Conservation (phyloP, 495 filamentous ascomycete genomes). For the Tricharina praecox region DNA sequence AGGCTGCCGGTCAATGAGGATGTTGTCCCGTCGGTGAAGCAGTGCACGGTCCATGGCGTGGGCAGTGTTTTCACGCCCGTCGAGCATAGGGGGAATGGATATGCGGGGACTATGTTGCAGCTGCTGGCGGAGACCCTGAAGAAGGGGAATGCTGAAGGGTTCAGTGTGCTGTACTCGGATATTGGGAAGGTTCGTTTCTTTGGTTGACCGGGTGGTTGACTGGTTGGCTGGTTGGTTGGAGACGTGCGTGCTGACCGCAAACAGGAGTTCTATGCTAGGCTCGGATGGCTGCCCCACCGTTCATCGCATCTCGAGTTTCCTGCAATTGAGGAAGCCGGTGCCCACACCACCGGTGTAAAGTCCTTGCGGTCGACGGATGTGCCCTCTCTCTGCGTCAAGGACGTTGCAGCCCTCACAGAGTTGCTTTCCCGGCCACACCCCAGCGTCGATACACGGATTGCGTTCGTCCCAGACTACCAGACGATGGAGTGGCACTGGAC, state of each 20-base stretch:
- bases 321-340: constrained; percentile 21
- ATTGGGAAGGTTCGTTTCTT: constrained; percentile 53
- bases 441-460: constrained; percentile 35
- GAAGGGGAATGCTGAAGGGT: constrained; percentile 32
- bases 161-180: constrained; percentile 65
- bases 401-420: constrained; percentile 25
- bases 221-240: no score
- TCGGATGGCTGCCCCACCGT: constrained; percentile 61
- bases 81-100: constrained; percentile 55
- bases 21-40: constrained; percentile 34
- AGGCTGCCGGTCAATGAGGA: constrained; percentile 16
- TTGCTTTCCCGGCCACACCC: neutral
- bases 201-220: no score
- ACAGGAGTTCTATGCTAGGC: constrained; percentile 58
- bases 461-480: constrained; percentile 55
- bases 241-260: neutral
- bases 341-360: constrained; percentile 20
- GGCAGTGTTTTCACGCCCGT: constrained; percentile 73
- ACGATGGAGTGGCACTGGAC: constrained; percentile 71
- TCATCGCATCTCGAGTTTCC: constrained; percentile 54
- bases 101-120: constrained; percentile 55
- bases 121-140: constrained; percentile 30
- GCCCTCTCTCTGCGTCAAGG: constrained; percentile 37
- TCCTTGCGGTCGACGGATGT: constrained; percentile 38
- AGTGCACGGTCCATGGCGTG: constrained; percentile 61